phyloP scores from a whole-genome alignment of 345 rosid species.

The Pistacia vera region DNA sequence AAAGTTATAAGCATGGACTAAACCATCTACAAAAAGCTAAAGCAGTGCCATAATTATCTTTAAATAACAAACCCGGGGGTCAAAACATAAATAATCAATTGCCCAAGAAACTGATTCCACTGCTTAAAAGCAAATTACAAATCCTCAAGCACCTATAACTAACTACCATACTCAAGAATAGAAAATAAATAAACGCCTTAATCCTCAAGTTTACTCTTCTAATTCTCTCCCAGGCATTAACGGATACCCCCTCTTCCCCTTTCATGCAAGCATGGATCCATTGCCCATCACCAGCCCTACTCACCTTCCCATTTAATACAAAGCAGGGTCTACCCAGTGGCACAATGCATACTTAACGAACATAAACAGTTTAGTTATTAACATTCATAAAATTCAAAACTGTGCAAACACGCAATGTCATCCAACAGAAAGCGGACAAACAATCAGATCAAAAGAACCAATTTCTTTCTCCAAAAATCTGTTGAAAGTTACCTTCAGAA shows the following conservation, averaged over 20 bases:
- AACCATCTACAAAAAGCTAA: not conserved
- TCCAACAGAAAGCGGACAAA: not conserved
- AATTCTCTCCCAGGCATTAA: no score
- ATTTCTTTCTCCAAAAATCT: constrained; percentile 7
- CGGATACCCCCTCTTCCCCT: no score
- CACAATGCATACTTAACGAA: not conserved
- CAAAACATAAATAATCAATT: not conserved
- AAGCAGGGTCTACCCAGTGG: no score
- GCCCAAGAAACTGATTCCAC: not conserved
- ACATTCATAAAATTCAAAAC: not conserved
- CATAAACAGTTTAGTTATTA: not conserved
- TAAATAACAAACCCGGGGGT: not conserved
- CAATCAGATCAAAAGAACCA: not conserved
- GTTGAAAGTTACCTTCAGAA: constrained; percentile 22
- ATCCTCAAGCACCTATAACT: no score
- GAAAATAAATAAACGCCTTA: no score
- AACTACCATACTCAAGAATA: no score
- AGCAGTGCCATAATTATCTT: not conserved
- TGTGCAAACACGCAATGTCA: not conserved
- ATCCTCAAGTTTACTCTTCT: no score
- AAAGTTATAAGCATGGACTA: no score
- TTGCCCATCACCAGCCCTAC: no score
- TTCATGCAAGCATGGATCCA: no score
- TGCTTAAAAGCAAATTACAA: not conserved
- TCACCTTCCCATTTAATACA: no score